Conservation (phyloP, 2,329 filamentous ascomycete species). For the Diaporthe velutina region DNA sequence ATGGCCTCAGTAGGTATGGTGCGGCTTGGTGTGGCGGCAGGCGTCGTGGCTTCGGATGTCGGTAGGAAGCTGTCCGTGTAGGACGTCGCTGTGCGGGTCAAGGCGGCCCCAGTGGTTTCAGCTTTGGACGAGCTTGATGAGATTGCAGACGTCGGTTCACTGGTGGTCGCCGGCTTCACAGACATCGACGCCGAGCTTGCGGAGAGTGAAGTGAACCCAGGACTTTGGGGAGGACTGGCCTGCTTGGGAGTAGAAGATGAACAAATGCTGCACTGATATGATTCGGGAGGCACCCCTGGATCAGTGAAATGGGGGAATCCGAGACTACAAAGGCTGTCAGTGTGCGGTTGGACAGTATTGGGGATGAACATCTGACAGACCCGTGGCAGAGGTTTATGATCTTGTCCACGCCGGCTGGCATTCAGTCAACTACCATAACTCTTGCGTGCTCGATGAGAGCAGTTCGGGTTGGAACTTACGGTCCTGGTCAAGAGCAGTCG, state of each 20-base stretch:
- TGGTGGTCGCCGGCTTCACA: not conserved
- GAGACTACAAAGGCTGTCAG: slow-evolving; percentile 43
- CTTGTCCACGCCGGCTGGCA: slow-evolving; percentile 62
- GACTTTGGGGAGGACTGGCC: not conserved
- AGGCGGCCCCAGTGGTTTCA: not conserved
- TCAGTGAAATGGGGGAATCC: slow-evolving; percentile 49
- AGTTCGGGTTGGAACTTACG: slow-evolving; percentile 54
- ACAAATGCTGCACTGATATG: slow-evolving; percentile 46
- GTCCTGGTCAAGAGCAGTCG: slow-evolving; percentile 52
- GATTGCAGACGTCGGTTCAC: not conserved
- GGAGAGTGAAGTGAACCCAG: not conserved
- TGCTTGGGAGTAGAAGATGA: slow-evolving; percentile 6
- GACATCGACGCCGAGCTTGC: not conserved
- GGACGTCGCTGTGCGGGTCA: slow-evolving; percentile 1
- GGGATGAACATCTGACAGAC: slow-evolving; percentile 51
- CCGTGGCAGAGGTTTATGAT: slow-evolving; percentile 65
- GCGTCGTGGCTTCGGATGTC: slow-evolving; percentile 40
- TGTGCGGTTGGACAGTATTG: not conserved
- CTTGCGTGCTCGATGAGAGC: slow-evolving; percentile 30
- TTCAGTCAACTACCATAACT: slow-evolving; percentile 39
- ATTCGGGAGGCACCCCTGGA: slow-evolving; percentile 51
- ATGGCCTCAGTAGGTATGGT: slow-evolving; percentile 56
- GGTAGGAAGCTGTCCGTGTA: slow-evolving; percentile 30
- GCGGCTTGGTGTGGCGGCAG: slow-evolving; percentile 41
- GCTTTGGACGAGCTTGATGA: slow-evolving; percentile 30